Percentiles rank a stretch among this genome's conserved stretches.
These are phyloP conservation scores for Wallacemonas sp. DNA, from an alignment of 208 protist species.

Conservation along the genomic window DNA sequence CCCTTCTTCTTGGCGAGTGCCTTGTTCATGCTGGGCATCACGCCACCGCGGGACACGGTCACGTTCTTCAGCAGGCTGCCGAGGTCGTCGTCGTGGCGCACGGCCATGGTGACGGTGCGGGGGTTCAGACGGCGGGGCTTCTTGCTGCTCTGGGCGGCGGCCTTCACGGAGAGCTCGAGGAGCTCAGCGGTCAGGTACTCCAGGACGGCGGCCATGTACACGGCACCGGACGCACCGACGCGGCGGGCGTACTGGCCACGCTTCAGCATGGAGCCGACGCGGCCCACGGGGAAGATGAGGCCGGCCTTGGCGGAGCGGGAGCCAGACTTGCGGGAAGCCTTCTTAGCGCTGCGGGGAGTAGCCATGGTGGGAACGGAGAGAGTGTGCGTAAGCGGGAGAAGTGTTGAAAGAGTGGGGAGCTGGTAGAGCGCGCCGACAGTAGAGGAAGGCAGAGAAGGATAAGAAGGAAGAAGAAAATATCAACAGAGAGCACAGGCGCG, in stretches of 20 bases:
- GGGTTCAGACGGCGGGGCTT: slow-evolving; percentile 71
- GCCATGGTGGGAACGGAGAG: slow-evolving; percentile 32
- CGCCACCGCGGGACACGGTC: slow-evolving; percentile 76
- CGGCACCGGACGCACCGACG: slow-evolving; percentile 96
- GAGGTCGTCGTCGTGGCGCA: slow-evolving; percentile 84
- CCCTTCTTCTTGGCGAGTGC: slow-evolving; percentile 81
- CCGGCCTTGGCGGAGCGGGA: slow-evolving; percentile 95
- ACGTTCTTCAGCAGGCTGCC: slow-evolving; percentile 63
- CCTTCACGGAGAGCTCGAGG: slow-evolving; percentile 85
- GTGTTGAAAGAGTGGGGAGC: background rate
- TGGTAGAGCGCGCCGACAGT: background rate
- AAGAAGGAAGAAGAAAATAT: slow-evolving; percentile 6
- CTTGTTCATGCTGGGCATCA: slow-evolving; percentile 83
- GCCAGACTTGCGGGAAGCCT: slow-evolving; percentile 70
- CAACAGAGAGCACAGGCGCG: background rate
- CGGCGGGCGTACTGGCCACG: slow-evolving; percentile 96
- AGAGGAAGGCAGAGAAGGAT: background rate
- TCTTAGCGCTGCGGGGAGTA: slow-evolving; percentile 70
- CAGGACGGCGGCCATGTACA: slow-evolving; percentile 98
- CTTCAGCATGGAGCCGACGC: slow-evolving; percentile 95
- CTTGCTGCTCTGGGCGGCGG: slow-evolving; percentile 60
- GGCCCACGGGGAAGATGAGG: slow-evolving; percentile 99
- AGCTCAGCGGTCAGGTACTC: slow-evolving; percentile 96
- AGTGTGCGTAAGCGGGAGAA: background rate
- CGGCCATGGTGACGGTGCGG: slow-evolving; percentile 71